These are phyloP conservation scores for Elsinoe perseae DNA, from an alignment of 2,329 filamentous ascomycete species.

Conservation along the genomic window DNA sequence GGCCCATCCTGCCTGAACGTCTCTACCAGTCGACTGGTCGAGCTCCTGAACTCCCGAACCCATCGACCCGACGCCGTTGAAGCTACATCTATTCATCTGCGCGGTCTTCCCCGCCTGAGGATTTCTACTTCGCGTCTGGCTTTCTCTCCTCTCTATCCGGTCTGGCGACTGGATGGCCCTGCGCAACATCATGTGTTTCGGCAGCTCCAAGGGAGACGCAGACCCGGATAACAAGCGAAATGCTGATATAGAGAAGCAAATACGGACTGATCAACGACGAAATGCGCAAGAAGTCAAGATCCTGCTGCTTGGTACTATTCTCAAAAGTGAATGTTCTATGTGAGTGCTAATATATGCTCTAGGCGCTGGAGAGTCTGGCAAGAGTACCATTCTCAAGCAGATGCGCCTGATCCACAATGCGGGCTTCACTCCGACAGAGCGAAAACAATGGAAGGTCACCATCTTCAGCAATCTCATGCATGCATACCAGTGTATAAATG, in stretches of 20 bases:
- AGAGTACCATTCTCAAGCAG: conserved; percentile 95
- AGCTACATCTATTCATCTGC: background rate
- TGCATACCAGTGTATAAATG: conserved; percentile 81
- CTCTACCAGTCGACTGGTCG: conserved; percentile 1
- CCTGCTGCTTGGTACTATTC: conserved; percentile 66
- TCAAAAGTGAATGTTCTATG: background rate
- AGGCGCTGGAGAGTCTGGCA: conserved; percentile 93
- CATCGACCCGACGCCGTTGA: background rate
- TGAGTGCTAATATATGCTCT: conserved; percentile 20
- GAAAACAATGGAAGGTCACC: conserved; percentile 87
- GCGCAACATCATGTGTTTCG: conserved; percentile 44
- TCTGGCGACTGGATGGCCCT: conserved; percentile 15
- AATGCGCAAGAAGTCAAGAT: conserved; percentile 87
- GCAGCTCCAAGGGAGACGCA: conserved; percentile 36
- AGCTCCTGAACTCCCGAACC: conserved; percentile 8
- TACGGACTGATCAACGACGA: conserved; percentile 81
- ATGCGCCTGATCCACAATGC: conserved; percentile 97
- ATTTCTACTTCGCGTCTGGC: background rate
- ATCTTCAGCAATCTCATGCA: conserved; percentile 93
- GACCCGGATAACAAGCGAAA: conserved; percentile 43
- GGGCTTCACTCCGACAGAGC: conserved; percentile 82
- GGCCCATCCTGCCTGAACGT: background rate
- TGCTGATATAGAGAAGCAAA: conserved; percentile 73
- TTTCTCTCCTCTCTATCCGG: background rate
- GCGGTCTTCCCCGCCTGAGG: background rate